Conservation (phyloP, 371 early-diverging fungal species). For the Nosema granulosis region DNA sequence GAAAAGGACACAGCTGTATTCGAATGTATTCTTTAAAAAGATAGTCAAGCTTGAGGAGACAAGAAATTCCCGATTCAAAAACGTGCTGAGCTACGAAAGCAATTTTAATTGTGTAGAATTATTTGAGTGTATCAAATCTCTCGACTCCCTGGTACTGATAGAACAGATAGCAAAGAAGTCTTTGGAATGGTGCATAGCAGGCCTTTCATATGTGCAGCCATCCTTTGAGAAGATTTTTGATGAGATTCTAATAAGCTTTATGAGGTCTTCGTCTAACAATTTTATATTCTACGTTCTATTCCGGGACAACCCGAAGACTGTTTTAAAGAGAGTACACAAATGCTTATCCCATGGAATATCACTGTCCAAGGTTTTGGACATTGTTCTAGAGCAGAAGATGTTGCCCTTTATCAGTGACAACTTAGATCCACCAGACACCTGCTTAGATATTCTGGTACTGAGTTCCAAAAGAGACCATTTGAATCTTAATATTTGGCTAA, state of each 20-base stretch:
- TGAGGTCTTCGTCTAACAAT: constrained; percentile 22
- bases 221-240: constrained; percentile 44
- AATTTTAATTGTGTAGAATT: constrained; percentile 58
- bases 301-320: constrained; percentile 15
- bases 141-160: constrained; percentile 29
- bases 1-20: constrained; percentile 39
- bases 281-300: constrained; percentile 52
- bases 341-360: constrained; percentile 23
- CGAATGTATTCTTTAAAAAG: constrained; percentile 50
- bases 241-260: constrained; percentile 37
- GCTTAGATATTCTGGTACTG: constrained; percentile 60
- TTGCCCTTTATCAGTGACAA: constrained; percentile 45
- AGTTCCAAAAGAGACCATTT: constrained; percentile 56
- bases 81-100: constrained; percentile 44
- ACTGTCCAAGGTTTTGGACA: constrained; percentile 52
- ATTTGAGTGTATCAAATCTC: constrained; percentile 51
- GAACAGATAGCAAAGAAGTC: constrained; percentile 38
- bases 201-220: constrained; percentile 47
- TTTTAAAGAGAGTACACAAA: constrained; percentile 23
- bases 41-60: constrained; percentile 47
- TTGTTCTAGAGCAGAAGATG: constrained; percentile 60
- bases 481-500: constrained; percentile 56
- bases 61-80: constrained; percentile 44
- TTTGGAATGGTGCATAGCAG: constrained; percentile 54
- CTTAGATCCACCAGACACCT: constrained; percentile 46